Evolutionary conservation across 768 basidiomycete genomes (phyloP), one percentile per base, ranked within the genome.

Genomic region (Termitomyces sp.): DNA sequence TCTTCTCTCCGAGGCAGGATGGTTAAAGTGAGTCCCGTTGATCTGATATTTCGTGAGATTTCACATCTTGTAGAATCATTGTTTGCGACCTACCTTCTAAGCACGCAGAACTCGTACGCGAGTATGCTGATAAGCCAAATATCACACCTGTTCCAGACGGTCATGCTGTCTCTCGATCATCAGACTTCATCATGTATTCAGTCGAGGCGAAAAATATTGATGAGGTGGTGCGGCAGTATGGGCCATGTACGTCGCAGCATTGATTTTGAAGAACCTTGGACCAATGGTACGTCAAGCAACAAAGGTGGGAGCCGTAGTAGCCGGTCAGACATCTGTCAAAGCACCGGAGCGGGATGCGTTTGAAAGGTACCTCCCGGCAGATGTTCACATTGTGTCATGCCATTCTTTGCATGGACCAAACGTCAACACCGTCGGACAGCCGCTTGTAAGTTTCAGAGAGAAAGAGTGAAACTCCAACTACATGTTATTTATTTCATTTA

Each of bases 241-340:
- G 96, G 8, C 92, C 94, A n/a, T 95, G 94, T 94, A 63, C 60
- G 90, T 77, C 7, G 43, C 33, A 53, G 44, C 50, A 35, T 49
- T 57, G 30, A 56, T 20, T 13, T 3, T 46, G 6, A 32, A 30
- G 28, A 56, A 36, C 33, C 18, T 26, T 54, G 28, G 52, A 47
- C 55, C 50, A 24, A 63, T 36, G 53, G 57, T 7, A n/a, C 43
- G 20, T 56, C 40, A 57, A 94, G 95, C 94, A 13, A 98, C 96
- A 0, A 98, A 97, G 73, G 71, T 94, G 24, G 82, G 91, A 18
- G 93, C 97, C 2, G 84, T 96, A 45, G 95, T 99, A 28, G 85
- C 93, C 0, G 97, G 96, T 1, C 96, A 99, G 70, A 99, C 96
- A 0, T 95, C 92, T 1, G 95, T 98, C 45, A 99, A 99, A 69